Evolutionary conservation across 2,329 filamentous ascomycete genomes (phyloP).

Genomic region (Pseudocercospora crystallina): DNA sequence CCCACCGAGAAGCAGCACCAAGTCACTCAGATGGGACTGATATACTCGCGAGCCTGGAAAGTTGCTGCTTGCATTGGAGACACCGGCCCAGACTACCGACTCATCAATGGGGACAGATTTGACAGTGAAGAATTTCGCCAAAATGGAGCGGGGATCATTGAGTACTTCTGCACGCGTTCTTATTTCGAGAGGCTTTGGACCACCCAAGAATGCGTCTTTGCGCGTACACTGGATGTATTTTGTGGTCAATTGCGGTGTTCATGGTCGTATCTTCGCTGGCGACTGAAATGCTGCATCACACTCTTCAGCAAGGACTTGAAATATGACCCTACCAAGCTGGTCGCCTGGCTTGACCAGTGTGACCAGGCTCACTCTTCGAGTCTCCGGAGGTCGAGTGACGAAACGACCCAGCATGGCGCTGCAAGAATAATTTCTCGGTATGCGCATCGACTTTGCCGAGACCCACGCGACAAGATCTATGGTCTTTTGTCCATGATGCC

Average conservation of each 20-base stretch:
- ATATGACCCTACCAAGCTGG: too few relatives aligned
- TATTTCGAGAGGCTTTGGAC: slow-evolving; percentile 9
- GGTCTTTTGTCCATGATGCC: slow-evolving; percentile 1
- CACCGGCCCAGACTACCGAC: neutral
- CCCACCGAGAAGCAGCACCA: slow-evolving; percentile 16
- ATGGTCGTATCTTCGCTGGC: too few relatives aligned
- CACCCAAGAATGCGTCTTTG: slow-evolving; percentile 6
- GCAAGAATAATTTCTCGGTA: neutral
- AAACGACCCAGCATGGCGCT: too few relatives aligned
- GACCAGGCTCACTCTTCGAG: too few relatives aligned
- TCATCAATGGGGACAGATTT: neutral
- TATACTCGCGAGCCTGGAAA: slow-evolving; percentile 9
- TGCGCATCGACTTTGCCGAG: neutral
- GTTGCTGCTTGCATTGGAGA: slow-evolving; percentile 3
- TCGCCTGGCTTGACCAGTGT: too few relatives aligned
- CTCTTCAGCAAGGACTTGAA: too few relatives aligned
- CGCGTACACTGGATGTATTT: neutral
- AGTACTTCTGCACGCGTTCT: neutral
- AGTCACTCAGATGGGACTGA: slow-evolving; percentile 17
- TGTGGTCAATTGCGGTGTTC: neutral
- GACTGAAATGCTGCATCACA: too few relatives aligned
- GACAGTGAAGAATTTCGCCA: neutral
- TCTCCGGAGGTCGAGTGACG: too few relatives aligned
- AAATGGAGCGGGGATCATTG: neutral
- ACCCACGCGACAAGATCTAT: slow-evolving; percentile 7